A percentile compares a stretch with the other conserved stretches of the same genome.
Evolutionary conservation across 495 filamentous ascomycete genomes (phyloP).

Genomic region (Chaetomidium leptoderma): DNA sequence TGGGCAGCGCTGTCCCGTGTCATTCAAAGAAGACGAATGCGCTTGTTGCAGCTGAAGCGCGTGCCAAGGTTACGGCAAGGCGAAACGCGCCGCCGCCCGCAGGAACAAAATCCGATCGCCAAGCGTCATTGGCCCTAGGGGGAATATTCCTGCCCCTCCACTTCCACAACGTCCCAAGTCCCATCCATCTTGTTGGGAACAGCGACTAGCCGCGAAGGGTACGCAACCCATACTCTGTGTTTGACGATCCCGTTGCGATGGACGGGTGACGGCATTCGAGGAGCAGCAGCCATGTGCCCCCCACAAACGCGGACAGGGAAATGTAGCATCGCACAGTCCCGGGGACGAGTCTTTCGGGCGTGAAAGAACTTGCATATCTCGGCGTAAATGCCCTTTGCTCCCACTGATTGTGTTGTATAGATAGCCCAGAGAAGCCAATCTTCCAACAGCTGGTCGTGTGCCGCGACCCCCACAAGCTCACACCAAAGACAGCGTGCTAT

Average conservation of each 20-base stretch:
- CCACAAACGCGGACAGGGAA: background rate
- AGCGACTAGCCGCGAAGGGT: background rate
- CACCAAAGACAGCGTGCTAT: background rate
- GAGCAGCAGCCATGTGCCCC: background rate
- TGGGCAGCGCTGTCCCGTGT: too few species aligned
- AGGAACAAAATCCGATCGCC: conserved; percentile 13
- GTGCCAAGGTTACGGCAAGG: conserved; percentile 7
- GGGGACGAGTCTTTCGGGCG: too few species aligned
- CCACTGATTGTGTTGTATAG: background rate
- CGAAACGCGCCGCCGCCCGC: conserved; percentile 5
- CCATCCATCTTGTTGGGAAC: too few species aligned
- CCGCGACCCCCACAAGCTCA: background rate
- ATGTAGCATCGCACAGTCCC: background rate
- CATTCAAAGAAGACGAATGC: background rate
- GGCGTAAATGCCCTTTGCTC: background rate
- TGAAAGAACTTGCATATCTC: background rate
- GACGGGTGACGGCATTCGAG: conserved; percentile 8
- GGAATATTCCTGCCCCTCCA: background rate
- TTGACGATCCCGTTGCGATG: too few species aligned
- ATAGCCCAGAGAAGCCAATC: background rate
- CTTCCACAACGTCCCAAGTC: too few species aligned
- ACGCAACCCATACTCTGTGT: background rate
- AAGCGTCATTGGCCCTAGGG: conserved; percentile 14
- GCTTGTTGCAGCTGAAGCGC: background rate
- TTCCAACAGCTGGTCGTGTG: background rate